Base-by-base conservation (phyloP, 225 moss, liverwort and hornwort genomes). In the Climacium dendroides region DNA sequence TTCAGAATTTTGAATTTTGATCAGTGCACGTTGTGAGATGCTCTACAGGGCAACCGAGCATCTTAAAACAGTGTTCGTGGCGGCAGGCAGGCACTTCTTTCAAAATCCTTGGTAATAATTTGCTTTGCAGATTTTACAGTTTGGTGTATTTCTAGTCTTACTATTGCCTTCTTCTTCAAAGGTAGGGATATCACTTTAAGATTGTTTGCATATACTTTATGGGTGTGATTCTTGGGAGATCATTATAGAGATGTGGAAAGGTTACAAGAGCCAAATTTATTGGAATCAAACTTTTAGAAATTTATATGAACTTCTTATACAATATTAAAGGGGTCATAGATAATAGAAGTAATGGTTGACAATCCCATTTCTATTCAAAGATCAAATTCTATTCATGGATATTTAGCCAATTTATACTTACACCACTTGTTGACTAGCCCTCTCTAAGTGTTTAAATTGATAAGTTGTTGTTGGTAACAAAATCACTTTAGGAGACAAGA, bases 1-100 rank as follows among this genome's bases (percentile, higher is more conserved):
- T 80, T 69, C 15, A 35, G 17, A n/a, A 25, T 78, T 66, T n/a
- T 9, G 32, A 19, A 24, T 45, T 85, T 60, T 48, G 57, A 80
- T 78, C 73, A 16, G 39, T 50, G 10, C 25, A 73, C 47, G 59
- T 58, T 66, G 75, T 86, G 58, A 72, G 84, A 65, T 82, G 52
- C 30, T 75, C 60, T 79, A 82, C 93, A 93, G 93, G 90, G 57
- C 88, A 75, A 74, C 6, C 74, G 2, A 85, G 88, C 61, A 75
- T 82, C 84, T 74, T 57, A 6, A 87, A 85, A 30, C 82, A 62
- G 22, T 67, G 84, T 48, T 89, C 69, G 24, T 74, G 74, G 85
- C 81, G 10, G 16, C 78, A 91, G 78, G 37, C 58, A 16, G 53
- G 43, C 76, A 25, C 76, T 79, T 82, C 87, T 85, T 87, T 91